Evolutionary conservation across 169 alveolate genomes (phyloP), one percentile per base, ranked within the genome.

Genomic region (Plasmodium inui): DNA sequence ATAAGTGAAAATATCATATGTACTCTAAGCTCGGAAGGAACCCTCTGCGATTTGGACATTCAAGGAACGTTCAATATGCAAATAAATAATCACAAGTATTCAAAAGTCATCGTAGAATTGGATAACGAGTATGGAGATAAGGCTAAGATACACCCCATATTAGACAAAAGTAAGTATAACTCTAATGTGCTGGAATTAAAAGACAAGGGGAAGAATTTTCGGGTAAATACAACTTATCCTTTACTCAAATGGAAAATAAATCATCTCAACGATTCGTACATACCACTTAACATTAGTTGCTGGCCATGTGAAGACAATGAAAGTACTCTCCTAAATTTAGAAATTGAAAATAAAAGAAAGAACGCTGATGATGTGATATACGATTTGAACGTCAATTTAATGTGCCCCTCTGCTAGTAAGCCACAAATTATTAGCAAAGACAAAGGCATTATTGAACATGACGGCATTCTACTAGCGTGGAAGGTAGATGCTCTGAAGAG

Each of bases 241-340:
- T 90, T 90, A 82, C 74, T 90, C 50, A 90, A 90, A 53, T 90
- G 95, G 95, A 90, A 90, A 90, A 90, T 90, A 70, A 90, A 90
- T 71, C 76, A 81, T 74, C 55, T 90, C 2, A 90, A 90, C 28
- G 95, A 90, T 82, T 70, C 78, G 12, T 90, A 90, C 50, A 67
- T 90, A 10, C 95, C 95, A 70, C 81, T 90, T 10, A 90, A 90
- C 73, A 90, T 90, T 28, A 90, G 95, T 71, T 90, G 95, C 28
- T 90, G 95, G 95, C 95, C 95, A 80, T 80, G 95, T 90, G 95
- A 90, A 90, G 90, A 90, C 39, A 82, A 81, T 71, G 95, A 90
- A 82, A 90, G 82, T 61, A 90, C 95, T n/a, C 53, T 90, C 53
- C 53, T 90, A 90, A 90, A 71, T 90, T 90, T 90, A 71, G 95